Conservation (phyloP, 176 grass and related monocot genomes). For the Elymus sibiricus region DNA sequence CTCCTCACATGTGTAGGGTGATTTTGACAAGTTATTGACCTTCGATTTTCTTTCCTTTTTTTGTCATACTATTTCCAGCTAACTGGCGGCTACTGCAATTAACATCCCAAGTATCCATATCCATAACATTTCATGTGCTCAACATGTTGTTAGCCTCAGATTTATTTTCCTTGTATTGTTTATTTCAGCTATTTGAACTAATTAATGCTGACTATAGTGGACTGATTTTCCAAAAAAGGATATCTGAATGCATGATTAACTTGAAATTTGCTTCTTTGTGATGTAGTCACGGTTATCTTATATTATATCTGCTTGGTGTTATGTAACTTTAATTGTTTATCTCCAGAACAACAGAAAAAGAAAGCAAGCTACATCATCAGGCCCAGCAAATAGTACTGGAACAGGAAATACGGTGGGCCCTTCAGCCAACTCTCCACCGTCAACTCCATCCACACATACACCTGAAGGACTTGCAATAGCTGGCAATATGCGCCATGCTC, state of each 20-base stretch:
- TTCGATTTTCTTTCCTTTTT: not conserved
- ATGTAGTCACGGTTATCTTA: slow-evolving; percentile 3
- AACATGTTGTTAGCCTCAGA: not conserved
- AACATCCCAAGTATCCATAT: not conserved
- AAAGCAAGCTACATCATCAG: slow-evolving; percentile 89
- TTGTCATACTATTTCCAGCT: not conserved
- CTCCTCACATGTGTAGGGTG: not conserved
- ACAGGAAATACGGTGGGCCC: slow-evolving; percentile 93
- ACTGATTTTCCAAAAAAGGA: not conserved
- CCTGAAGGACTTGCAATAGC: slow-evolving; percentile 60
- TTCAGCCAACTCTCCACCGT: slow-evolving; percentile 78
- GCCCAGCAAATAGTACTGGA: slow-evolving; percentile 94
- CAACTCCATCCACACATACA: slow-evolving; percentile 91
- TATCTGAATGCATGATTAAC: not conserved
- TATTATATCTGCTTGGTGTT: not conserved
- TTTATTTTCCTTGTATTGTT: not conserved
- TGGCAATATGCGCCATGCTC: slow-evolving; percentile 67
- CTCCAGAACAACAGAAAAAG: slow-evolving; percentile 89
- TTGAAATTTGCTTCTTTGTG: not conserved
- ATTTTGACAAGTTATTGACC: not conserved
- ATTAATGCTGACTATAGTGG: not conserved
- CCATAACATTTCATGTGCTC: not conserved
- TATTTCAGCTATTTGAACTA: not conserved
- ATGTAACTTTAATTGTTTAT: slow-evolving; percentile 8
- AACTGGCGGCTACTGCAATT: not conserved